phyloP scores from a whole-genome alignment of 305 asterid species.

The Solanum aculeatissimum region DNA sequence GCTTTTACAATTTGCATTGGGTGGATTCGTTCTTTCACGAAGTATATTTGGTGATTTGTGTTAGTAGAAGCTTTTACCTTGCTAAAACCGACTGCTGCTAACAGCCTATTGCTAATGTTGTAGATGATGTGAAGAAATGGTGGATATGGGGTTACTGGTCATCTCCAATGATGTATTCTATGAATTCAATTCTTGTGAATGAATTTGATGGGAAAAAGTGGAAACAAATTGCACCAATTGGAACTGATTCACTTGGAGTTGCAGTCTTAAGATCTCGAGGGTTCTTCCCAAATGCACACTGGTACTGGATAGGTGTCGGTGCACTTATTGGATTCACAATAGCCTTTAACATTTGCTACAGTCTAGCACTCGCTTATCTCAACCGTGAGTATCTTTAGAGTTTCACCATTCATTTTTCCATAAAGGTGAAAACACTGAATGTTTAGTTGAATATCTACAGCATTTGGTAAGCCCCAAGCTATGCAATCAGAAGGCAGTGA shows the following conservation, averaged over 20 bases:
- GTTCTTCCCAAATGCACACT: background rate
- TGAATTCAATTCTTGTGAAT: conserved; percentile 17
- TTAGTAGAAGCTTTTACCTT: background rate
- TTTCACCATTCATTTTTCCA: background rate
- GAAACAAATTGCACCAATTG: conserved; percentile 6
- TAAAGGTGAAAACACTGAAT: background rate
- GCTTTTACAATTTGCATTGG: conserved; percentile 40
- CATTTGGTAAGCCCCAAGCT: conserved; percentile 10
- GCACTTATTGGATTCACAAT: background rate
- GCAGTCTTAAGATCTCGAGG: background rate
- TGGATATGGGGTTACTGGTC: conserved; percentile 33
- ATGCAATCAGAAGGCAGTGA: background rate
- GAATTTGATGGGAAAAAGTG: conserved; percentile 62
- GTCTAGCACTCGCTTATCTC: background rate
- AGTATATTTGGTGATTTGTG: conserved; percentile 8
- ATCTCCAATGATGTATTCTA: conserved; percentile 19
- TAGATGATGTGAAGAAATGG: conserved; percentile 54
- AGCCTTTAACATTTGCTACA: background rate
- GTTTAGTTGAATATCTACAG: background rate
- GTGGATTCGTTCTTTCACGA: conserved; percentile 58
- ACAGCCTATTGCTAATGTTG: background rate
- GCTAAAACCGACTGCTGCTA: background rate
- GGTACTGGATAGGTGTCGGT: background rate
- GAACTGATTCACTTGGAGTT: background rate
- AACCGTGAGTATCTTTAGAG: background rate